Evolutionary conservation across 331 rosid genomes (phyloP).

Genomic region (Stylosanthes scabra): DNA sequence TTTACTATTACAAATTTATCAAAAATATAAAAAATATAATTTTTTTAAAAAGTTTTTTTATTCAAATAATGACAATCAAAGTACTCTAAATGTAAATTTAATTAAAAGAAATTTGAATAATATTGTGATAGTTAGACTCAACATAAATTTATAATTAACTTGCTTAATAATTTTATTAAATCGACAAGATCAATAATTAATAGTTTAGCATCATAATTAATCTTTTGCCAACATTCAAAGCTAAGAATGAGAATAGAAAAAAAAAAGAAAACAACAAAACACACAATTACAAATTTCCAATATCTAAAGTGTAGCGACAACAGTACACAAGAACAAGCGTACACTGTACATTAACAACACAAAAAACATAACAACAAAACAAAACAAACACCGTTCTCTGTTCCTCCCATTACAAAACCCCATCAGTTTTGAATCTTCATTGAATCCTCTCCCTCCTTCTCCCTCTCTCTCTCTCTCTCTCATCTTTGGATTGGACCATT

Average conservation of each 20-base stretch:
- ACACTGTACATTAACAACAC: constrained; percentile 9
- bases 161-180: no score
- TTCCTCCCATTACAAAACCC: constrained; percentile 14
- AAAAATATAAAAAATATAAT: no score
- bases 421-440: constrained; percentile 30
- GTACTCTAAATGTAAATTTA: no score
- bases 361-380: background rate
- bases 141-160: no score
- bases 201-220: background rate
- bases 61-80: no score
- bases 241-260: background rate
- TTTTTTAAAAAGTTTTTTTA: no score
- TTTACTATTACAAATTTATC: no score
- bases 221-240: constrained; percentile 45
- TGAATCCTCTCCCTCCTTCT: constrained; percentile 16
- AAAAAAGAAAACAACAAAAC: background rate
- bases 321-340: background rate
- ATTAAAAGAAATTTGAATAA: no score
- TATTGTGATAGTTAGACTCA: no score
- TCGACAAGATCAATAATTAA: no score
- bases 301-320: constrained; percentile 1
- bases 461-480: background rate
- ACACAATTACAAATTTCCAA: background rate
- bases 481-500: constrained; percentile 29
- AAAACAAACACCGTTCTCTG: constrained; percentile 4